Conservation (phyloP, 2,329 filamentous ascomycete genomes). For the Metarhizium sp. region DNA sequence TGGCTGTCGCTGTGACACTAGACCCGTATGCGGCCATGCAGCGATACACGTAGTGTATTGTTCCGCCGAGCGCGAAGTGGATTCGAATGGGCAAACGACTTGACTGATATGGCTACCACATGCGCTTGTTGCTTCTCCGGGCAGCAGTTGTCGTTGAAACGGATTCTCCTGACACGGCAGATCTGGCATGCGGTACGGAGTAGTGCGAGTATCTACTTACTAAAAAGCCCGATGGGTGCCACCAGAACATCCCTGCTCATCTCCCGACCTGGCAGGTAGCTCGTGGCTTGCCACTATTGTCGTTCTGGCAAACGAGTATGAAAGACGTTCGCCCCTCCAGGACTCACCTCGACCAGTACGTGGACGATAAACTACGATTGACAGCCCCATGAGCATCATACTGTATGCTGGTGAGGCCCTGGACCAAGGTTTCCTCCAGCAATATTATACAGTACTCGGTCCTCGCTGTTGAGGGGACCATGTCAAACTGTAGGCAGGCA, state of each 20-base stretch:
- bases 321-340: background rate
- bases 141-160: background rate
- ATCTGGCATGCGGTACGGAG: background rate
- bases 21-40: background rate
- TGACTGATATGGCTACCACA: background rate
- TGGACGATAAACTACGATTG: too few species aligned
- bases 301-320: background rate
- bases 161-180: background rate
- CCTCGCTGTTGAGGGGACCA: too few species aligned
- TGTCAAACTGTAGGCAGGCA: too few species aligned
- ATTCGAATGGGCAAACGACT: background rate
- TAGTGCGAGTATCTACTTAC: background rate
- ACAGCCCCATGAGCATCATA: too few species aligned
- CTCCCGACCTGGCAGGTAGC: background rate
- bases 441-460: too few species aligned
- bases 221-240: background rate
- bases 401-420: too few species aligned
- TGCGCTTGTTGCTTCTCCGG: background rate
- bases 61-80: background rate
- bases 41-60: background rate
- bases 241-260: background rate
- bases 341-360: too few species aligned
- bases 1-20: background rate
- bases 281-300: background rate
- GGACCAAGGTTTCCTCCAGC: too few species aligned